These are phyloP conservation scores for Magnolia changhungtana DNA, from an alignment of 164 flowering plant species.

Conservation along the genomic window DNA sequence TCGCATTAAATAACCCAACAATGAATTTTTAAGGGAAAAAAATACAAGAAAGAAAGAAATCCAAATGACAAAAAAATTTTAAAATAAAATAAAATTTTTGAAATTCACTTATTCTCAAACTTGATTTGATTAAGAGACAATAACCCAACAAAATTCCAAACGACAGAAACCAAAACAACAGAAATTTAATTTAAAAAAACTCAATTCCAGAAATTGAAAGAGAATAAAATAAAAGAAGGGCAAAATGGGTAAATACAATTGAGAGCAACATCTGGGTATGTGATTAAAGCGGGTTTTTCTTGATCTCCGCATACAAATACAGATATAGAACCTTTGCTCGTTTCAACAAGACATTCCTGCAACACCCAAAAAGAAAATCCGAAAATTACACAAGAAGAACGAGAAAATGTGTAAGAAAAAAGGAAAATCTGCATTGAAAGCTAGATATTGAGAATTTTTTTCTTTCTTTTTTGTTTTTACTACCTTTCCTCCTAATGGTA, in stretches of 20 bases:
- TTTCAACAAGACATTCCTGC: constrained; percentile 58
- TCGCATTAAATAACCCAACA: no score
- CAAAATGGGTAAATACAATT: constrained; percentile 38
- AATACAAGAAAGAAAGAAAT: no score
- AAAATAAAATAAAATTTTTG: no score
- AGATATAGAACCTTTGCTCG: constrained; percentile 55
- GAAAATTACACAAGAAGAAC: not conserved
- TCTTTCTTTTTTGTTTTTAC: not conserved
- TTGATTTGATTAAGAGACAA: not conserved
- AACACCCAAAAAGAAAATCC: constrained; percentile 4
- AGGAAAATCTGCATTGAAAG: constrained; percentile 13
- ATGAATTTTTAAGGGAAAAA: no score
- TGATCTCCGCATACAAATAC: constrained; percentile 64
- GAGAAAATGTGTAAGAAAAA: not conserved
- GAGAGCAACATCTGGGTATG: constrained; percentile 74
- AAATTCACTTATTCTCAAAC: not conserved
- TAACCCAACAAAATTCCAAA: constrained; percentile 3
- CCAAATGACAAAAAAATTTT: no score
- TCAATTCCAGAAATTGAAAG: constrained; percentile 6
- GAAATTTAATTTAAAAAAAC: not conserved
- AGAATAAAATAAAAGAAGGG: not conserved
- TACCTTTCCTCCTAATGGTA: constrained; percentile 57
- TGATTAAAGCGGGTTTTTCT: constrained; percentile 64
- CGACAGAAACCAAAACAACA: not conserved
- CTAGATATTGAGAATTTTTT: not conserved